Evolutionary conservation across 225 moss, liverwort and hornwort species (phyloP), one percentile per base, ranked within the genome.

Genomic region (Polytrichum commune): DNA sequence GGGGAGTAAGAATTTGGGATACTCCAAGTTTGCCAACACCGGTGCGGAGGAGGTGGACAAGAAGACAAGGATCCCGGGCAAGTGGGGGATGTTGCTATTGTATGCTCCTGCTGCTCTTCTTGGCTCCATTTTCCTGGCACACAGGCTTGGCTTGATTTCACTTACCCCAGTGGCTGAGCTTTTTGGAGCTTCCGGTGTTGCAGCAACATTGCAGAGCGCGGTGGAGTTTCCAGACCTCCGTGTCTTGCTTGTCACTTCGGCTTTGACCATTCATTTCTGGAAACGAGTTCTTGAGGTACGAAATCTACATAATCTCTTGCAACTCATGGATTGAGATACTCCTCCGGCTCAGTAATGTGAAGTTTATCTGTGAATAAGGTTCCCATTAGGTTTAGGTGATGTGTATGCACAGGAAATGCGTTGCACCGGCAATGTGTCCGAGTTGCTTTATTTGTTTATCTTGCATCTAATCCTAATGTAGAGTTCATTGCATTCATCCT

Each of bases 21-120:
- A 85, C 66, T 85, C 90, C 7, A 90, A 90, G 64, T 90, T 90
- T 73, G 80, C 69, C 22, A 20, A 24, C 58, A 58, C 46, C 46
- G 16, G 46, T 46, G 38, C 2, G n/a, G 64, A 27, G 19, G 62
- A 67, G 19, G 74, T 26, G 4, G 20, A 28, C 25, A 71, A 67
- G 67, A 76, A 66, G 30, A 60, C n/a, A 5, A 55, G 7, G 25
- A 26, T 88, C 16, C 25, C 75, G 7, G 79, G 85, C 28, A 79
- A 75, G 29, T 30, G 30, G 2, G 85, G 85, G 13, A 75, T 83
- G 78, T 77, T 87, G 22, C 8, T 70, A 28, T 0, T 77, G 0
- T 86, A 86, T 27, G 25, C 70, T 9, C 86, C 86, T 61, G 4
- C 82, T 0, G 26, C 2, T 53, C 8, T 79, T 16, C 0, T 66